Evolutionary conservation across 2,329 filamentous ascomycete genomes (phyloP).

Genomic region (Neoascochyta sp.): DNA sequence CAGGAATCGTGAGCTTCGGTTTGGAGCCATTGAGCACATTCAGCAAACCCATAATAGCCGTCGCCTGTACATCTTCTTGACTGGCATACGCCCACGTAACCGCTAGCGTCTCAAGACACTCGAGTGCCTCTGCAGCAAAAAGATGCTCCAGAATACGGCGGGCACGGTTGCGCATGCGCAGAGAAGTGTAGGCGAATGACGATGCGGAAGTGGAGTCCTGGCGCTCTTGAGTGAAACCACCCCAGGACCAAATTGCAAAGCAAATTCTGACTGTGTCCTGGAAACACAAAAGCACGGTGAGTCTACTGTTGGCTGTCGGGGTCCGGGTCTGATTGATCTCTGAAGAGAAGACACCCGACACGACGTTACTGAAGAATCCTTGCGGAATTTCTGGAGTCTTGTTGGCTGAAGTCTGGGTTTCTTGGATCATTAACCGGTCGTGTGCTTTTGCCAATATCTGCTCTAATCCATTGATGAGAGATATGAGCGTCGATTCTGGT

Average conservation of each 20-base stretch:
- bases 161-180: constrained; percentile 86
- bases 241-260: constrained; percentile 95
- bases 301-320: constrained; percentile 83
- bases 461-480: constrained; percentile 89
- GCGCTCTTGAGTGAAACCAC: constrained; percentile 58
- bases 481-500: constrained; percentile 72
- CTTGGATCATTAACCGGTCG: constrained; percentile 73
- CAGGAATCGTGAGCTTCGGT: constrained; percentile 86
- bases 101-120: constrained; percentile 88
- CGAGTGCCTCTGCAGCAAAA: constrained; percentile 85
- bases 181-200: constrained; percentile 85
- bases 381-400: constrained; percentile 82
- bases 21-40: constrained; percentile 88
- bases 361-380: constrained; percentile 91
- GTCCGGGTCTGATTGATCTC: constrained; percentile 74
- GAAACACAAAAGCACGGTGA: constrained; percentile 93
- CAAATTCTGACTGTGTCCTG: constrained; percentile 92
- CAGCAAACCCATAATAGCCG: constrained; percentile 76
- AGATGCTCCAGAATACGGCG: constrained; percentile 86
- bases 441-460: constrained; percentile 85
- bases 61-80: constrained; percentile 50
- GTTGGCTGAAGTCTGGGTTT: constrained; percentile 61
- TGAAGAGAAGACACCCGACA: constrained; percentile 81
- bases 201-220: constrained; percentile 68
- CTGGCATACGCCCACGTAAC: constrained; percentile 69